Evolutionary conservation across 2,329 filamentous ascomycete species (phyloP).

Genomic region (Sclerotinia minor): DNA sequence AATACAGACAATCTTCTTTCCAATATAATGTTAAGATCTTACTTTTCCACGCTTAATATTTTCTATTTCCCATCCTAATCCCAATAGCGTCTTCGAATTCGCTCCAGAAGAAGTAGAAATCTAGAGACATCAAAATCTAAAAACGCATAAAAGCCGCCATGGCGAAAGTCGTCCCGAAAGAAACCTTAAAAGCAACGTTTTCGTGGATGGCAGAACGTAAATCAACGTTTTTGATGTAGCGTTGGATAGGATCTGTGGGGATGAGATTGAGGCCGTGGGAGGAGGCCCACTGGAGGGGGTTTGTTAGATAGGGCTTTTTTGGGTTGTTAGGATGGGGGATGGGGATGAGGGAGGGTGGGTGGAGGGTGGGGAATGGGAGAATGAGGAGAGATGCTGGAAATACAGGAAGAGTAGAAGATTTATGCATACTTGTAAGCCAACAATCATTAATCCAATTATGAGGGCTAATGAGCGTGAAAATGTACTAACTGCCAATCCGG

Average conservation of each 20-base stretch:
- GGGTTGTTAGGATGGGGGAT: not conserved
- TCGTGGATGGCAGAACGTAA: constrained; percentile 45
- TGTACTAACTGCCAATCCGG: constrained; percentile 58
- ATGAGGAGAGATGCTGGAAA: not conserved
- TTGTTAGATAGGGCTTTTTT: constrained; percentile 21
- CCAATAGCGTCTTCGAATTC: not conserved
- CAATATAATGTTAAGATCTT: not conserved
- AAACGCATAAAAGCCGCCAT: constrained; percentile 65
- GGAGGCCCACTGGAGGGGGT: constrained; percentile 48
- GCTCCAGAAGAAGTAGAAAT: constrained; percentile 1
- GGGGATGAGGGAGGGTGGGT: not conserved
- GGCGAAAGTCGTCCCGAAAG: constrained; percentile 72
- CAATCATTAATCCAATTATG: constrained; percentile 63
- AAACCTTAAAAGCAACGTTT: constrained; percentile 46
- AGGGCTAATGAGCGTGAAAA: constrained; percentile 72
- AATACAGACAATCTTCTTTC: constrained; percentile 1
- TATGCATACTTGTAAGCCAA: constrained; percentile 46
- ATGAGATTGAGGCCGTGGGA: constrained; percentile 52
- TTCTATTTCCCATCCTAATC: constrained; percentile 54
- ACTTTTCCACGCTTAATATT: constrained; percentile 45
- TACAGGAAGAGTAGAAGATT: no score
- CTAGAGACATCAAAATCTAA: constrained; percentile 38
- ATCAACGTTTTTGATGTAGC: constrained; percentile 52
- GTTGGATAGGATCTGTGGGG: constrained; percentile 45
- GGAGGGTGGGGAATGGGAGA: no score